Conservation (phyloP, 345 rosid species). For the Eucalyptus coolabah region DNA sequence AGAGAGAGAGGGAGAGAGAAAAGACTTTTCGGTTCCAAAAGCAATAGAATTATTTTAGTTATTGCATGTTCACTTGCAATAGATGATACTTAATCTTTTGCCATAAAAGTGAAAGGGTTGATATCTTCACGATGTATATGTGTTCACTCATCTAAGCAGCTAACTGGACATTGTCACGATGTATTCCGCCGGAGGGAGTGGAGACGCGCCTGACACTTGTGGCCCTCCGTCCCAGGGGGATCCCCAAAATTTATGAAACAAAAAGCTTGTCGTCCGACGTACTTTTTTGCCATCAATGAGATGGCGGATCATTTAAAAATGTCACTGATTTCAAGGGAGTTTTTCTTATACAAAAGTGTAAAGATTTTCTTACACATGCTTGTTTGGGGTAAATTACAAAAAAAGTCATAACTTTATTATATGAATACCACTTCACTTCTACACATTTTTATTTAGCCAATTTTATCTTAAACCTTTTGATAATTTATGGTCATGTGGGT, state of each 20-base stretch:
- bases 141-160: not conserved
- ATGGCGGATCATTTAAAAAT: not conserved
- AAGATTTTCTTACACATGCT: too few species aligned
- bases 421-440: too few species aligned
- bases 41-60: too few species aligned
- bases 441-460: too few species aligned
- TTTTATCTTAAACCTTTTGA: accelerated
- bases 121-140: not conserved
- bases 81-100: not conserved
- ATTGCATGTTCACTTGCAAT: not conserved
- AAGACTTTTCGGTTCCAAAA: not conserved
- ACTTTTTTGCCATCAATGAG: not conserved
- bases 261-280: not conserved
- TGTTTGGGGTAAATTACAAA: too few species aligned
- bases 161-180: not conserved
- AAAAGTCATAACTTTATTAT: too few species aligned
- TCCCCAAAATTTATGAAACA: not conserved
- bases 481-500: too few species aligned
- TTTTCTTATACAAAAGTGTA: not conserved
- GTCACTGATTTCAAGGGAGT: not conserved
- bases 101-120: not conserved
- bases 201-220: not conserved
- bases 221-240: not conserved
- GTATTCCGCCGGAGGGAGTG: not conserved
- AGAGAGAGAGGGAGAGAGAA: not conserved